Evolutionary conservation across 129 eudicot species (phyloP).

Genomic region (Tanacetum coccineum): DNA sequence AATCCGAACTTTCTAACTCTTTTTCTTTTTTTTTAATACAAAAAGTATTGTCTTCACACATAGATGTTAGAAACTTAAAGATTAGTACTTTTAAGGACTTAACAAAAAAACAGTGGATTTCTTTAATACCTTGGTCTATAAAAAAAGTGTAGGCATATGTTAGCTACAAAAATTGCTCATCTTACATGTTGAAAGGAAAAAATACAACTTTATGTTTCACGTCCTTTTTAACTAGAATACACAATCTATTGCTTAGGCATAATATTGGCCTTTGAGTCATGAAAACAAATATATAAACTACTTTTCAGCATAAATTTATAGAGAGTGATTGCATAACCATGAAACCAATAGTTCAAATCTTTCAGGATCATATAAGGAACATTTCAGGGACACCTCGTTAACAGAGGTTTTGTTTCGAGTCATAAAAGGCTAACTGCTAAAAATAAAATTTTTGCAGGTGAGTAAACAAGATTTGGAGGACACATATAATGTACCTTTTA

Average conservation of each 20-base stretch:
- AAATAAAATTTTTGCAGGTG: constrained; percentile 39
- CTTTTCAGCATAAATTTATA: neutral
- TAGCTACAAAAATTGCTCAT: neutral
- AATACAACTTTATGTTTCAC: neutral
- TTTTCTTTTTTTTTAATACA: neutral
- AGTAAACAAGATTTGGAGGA: constrained; percentile 90
- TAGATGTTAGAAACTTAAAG: neutral
- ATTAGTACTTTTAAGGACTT: neutral
- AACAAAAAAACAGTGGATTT: neutral
- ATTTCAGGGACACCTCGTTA: neutral
- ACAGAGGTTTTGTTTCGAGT: neutral
- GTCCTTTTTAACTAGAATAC: neutral
- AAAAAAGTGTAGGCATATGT: neutral
- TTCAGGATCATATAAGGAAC: no score
- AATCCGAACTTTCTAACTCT: constrained; percentile 13
- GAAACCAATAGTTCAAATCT: no score
- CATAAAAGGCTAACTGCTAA: neutral
- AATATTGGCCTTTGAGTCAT: neutral
- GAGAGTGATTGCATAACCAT: neutral
- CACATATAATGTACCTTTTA: constrained; percentile 87
- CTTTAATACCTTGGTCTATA: neutral
- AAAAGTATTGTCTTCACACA: neutral
- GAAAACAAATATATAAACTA: neutral
- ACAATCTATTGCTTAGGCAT: neutral
- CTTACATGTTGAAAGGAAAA: constrained; percentile 13